Percentiles rank a stretch among this genome's conserved stretches.
phyloP scores from a whole-genome alignment of 345 rosid genomes.

The Hypericum androsaemum region DNA sequence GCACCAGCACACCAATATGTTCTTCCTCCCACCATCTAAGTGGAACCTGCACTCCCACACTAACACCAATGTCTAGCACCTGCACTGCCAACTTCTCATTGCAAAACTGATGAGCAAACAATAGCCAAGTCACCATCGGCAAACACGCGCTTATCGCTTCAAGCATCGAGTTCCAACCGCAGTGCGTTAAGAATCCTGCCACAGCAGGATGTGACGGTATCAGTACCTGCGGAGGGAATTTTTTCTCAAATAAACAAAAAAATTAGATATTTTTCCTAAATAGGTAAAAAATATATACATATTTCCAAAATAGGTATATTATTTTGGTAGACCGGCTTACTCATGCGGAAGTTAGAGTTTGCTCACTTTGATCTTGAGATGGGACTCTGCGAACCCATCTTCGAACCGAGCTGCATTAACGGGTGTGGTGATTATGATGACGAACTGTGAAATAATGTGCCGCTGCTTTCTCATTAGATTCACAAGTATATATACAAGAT shows the following conservation, averaged over 20 bases:
- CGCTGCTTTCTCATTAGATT: no score
- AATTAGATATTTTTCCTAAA: no score
- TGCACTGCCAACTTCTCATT: constrained; percentile 23
- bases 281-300: no score
- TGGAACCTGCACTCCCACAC: constrained; percentile 14
- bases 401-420: no score
- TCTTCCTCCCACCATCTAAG: constrained; percentile 15
- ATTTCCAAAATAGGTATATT: constrained; percentile 13
- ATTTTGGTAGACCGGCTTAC: neutral
- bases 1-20: constrained; percentile 13
- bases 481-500: no score
- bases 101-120: constrained; percentile 23
- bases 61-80: constrained; percentile 15
- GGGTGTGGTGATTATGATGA: neutral
- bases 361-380: no score
- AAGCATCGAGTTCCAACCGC: constrained; percentile 28
- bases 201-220: constrained; percentile 26
- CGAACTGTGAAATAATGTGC: no score
- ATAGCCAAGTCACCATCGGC: constrained; percentile 26
- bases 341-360: no score
- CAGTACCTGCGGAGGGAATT: constrained; percentile 27
- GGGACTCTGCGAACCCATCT: no score
- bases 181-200: constrained; percentile 29
- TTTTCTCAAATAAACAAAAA: no score
- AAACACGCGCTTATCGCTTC: constrained; percentile 21